Conservation (phyloP, 208 protist genomes). For the Porcisia deanei region DNA sequence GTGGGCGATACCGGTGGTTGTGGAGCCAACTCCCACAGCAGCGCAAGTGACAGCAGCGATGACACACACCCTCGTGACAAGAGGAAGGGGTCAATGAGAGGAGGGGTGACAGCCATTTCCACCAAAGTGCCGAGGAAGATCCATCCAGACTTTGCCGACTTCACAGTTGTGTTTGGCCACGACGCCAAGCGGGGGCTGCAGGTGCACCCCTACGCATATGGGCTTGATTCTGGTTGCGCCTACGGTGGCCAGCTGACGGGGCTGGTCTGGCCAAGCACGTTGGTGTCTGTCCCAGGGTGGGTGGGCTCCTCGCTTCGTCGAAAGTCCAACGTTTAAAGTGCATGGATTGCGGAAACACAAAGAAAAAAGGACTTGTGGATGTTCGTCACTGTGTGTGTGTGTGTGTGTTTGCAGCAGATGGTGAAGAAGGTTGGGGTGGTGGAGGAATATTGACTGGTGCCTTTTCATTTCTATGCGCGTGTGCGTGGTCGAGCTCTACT, state of each 20-base stretch:
- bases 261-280: conserved; percentile 44
- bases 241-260: conserved; percentile 68
- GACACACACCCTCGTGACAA: background rate
- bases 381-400: too few relatives aligned
- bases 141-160: conserved; percentile 16
- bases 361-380: background rate
- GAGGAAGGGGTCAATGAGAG: background rate
- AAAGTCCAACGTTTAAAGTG: conserved; percentile 26
- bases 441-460: too few relatives aligned
- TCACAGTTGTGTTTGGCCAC: conserved; percentile 70
- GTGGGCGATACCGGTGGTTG: background rate
- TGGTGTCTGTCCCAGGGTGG: conserved; percentile 62
- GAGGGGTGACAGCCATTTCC: background rate
- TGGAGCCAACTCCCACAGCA: background rate
- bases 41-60: background rate
- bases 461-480: background rate
- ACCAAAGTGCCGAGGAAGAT: conserved; percentile 11
- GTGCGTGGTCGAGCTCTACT: background rate
- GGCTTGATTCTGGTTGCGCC: conserved; percentile 73
- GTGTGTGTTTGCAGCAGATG: too few relatives aligned
- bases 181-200: conserved; percentile 76
- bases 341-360: background rate
- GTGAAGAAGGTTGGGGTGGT: too few relatives aligned
- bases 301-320: conserved; percentile 7
- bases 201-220: conserved; percentile 56